phyloP scores from a whole-genome alignment of 2,329 filamentous ascomycete species.

The Aspergillus hiratsukae region DNA sequence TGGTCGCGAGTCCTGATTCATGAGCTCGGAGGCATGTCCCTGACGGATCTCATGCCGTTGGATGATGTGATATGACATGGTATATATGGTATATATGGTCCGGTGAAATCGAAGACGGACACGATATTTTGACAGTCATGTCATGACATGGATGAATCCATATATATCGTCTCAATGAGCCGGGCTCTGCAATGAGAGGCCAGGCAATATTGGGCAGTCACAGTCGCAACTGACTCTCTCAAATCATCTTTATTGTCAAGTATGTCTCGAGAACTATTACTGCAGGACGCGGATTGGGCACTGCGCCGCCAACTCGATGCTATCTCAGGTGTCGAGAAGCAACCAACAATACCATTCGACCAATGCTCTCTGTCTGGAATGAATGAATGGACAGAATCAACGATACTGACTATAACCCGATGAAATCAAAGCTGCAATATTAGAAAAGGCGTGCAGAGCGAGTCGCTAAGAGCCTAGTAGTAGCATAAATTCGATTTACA shows the following conservation, averaged over 20 bases:
- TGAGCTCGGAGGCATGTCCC: constrained; percentile 5
- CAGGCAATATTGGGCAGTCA: neutral
- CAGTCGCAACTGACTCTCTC: neutral
- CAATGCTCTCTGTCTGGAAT: neutral
- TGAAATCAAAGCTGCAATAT: neutral
- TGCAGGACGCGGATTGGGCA: neutral
- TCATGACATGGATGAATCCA: neutral
- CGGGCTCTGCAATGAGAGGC: neutral
- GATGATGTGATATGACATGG: neutral
- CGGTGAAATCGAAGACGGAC: neutral
- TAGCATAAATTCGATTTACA: neutral
- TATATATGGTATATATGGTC: neutral
- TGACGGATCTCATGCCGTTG: neutral
- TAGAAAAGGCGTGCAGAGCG: neutral
- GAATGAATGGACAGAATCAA: neutral
- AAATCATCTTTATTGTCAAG: neutral
- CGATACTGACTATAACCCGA: neutral
- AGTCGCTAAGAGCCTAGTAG: neutral
- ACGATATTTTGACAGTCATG: neutral
- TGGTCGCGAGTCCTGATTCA: constrained; percentile 9
- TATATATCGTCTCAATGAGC: neutral
- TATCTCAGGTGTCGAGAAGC: neutral
- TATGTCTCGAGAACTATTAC: neutral
- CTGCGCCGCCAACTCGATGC: neutral
- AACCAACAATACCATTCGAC: neutral